phyloP scores from a whole-genome alignment of 352 stramenopile species.

The Albugo laibachii region DNA sequence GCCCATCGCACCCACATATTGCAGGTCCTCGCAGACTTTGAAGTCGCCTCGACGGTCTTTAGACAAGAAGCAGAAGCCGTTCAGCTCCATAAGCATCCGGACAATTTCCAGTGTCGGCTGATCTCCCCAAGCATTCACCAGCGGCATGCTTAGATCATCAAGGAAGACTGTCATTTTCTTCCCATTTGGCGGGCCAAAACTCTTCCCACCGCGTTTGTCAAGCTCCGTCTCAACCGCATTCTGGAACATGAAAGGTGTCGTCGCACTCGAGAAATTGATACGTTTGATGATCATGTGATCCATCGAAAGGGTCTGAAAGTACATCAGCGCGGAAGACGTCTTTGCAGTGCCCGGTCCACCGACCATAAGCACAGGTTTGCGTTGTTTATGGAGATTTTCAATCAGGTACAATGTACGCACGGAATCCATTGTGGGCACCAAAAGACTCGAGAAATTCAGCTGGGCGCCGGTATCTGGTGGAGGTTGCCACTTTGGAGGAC shows the following conservation, averaged over 20 bases:
- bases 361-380: conserved; percentile 89
- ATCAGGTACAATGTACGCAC: conserved; percentile 88
- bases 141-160: conserved; percentile 93
- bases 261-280: conserved; percentile 97
- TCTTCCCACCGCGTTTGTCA: conserved; percentile 96
- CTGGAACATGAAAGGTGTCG: conserved; percentile 95
- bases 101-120: conserved; percentile 97
- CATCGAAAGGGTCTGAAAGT: conserved; percentile 89
- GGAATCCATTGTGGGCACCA: conserved; percentile 97
- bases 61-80: conserved; percentile 94
- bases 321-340: conserved; percentile 96
- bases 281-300: conserved; percentile 92
- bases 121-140: conserved; percentile 97
- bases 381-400: conserved; percentile 86
- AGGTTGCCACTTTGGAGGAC: conserved; percentile 90
- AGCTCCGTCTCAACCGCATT: conserved; percentile 94
- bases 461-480: conserved; percentile 70
- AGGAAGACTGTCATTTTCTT: conserved; percentile 99
- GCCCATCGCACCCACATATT: conserved; percentile 96
- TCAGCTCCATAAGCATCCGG: conserved; percentile 92
- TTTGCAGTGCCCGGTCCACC: conserved; percentile 95
- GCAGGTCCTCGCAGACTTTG: conserved; percentile 94
- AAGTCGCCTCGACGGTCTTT: conserved; percentile 98
- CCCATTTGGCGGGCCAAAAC: conserved; percentile 91
- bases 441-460: conserved; percentile 94